Base-by-base conservation (phyloP, 148 eudicot genomes). In the Rhododendron henanense region DNA sequence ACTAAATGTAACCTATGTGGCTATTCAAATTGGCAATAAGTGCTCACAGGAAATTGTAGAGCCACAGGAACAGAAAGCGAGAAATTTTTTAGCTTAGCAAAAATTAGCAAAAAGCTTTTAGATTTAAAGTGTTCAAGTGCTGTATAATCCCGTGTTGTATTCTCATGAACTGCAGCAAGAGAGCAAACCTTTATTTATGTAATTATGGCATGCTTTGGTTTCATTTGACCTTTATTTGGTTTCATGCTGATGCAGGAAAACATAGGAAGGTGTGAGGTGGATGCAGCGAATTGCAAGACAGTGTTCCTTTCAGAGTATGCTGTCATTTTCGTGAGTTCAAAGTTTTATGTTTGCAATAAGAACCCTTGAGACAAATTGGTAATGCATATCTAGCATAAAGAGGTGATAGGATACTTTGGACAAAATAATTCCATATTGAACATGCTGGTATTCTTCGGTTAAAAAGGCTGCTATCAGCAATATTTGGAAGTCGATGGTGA, bases 291-390 rank as follows among this genome's bases (percentile, higher is more conserved):
- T 90, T 95, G 98, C 88, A 90, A 89, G 89, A 93, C 95, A 5
- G 89, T 94, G 55, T 94, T 92, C 87, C 97, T 97, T 44, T 94
- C 98, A 18, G 94, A 94, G 99, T 97, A 90, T 71, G 96, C 89
- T 37, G 77, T 83, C 71, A 44, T 85, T 82, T 87, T 37, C 81
- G 67, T 14, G 25, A 48, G 16, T 81, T 61, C 23, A 73, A 81
- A 44, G 9, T 51, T 81, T 1, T 33, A 15, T 23, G 15, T 81
- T 6, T 81, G 28, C 2, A 18, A n/a, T 79, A n/a, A 75, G 25
- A 79, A 55, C 45, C 83, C 57, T 37, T 39, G 31, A 65, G 47
- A 31, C 77, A 85, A 67, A 44, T 87, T 83, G 15, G 67, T 79
- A 45, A 67, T 79, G 73, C 50, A 33, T 55, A 35, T 50, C 9